Evolutionary conservation across 371 early-diverging fungal species (phyloP).

Genomic region (Zychaea mexicana): DNA sequence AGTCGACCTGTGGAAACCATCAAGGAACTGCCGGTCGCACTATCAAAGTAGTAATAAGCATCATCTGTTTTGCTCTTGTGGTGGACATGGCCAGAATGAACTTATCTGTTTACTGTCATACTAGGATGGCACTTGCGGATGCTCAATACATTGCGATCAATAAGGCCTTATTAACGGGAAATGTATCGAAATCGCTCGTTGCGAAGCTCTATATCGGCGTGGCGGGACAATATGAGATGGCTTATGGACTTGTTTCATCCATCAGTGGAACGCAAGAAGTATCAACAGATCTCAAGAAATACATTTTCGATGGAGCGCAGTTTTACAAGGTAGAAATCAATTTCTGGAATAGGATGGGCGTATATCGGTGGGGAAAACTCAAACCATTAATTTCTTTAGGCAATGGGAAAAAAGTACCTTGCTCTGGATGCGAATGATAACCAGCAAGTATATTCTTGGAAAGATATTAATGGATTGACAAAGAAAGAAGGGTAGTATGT

Average conservation of each 20-base stretch:
- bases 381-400: conserved; percentile 22
- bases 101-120: not conserved
- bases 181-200: conserved; percentile 55
- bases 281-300: conserved; percentile 56
- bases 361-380: not conserved
- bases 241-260: conserved; percentile 60
- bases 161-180: conserved; percentile 40
- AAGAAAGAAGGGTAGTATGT: too few species aligned
- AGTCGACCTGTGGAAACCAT: conserved; percentile 48
- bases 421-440: conserved; percentile 66
- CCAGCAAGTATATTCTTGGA: conserved; percentile 48
- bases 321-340: conserved; percentile 50
- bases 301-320: conserved; percentile 56
- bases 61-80: too few species aligned
- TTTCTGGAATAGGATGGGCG: not conserved
- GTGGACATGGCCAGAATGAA: not conserved
- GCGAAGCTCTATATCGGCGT: conserved; percentile 67
- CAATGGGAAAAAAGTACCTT: conserved; percentile 61
- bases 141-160: conserved; percentile 55
- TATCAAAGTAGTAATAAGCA: conserved; percentile 45
- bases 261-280: conserved; percentile 58
- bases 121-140: conserved; percentile 52
- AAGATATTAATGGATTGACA: not conserved
- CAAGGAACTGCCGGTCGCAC: conserved; percentile 43
- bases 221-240: conserved; percentile 64